Evolutionary conservation across 2,329 filamentous ascomycete species (phyloP).

Genomic region (Diaporthe ampelina): DNA sequence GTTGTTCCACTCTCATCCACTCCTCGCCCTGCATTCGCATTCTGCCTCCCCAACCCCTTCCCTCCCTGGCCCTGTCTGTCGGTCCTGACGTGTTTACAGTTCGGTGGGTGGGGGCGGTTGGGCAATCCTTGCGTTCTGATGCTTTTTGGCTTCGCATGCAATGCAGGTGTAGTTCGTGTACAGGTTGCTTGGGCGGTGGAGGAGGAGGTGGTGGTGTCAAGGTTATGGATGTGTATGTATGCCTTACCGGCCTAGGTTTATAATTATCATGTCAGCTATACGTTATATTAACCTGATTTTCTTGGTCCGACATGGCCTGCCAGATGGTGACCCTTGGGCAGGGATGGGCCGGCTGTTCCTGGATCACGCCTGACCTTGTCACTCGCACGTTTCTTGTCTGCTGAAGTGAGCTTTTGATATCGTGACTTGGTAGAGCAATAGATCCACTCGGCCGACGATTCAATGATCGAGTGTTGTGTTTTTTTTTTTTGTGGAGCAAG

Average conservation of each 20-base stretch:
- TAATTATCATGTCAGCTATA: neutral
- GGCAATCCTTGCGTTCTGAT: neutral
- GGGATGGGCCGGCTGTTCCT: neutral
- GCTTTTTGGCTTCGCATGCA: neutral
- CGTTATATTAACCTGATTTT: neutral
- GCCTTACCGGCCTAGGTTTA: conserved; percentile 2
- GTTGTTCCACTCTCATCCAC: too few species aligned
- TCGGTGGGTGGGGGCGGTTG: neutral
- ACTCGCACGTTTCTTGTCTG: neutral
- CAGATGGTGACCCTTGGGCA: too few species aligned
- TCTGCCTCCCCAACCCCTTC: too few species aligned
- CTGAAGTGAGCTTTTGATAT: neutral
- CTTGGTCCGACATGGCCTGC: neutral
- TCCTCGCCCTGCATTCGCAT: too few species aligned
- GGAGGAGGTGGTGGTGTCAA: too few species aligned
- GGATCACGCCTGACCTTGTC: neutral
- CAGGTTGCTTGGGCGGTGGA: neutral
- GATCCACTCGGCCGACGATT: neutral
- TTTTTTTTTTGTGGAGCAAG: neutral
- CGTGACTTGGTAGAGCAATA: too few species aligned
- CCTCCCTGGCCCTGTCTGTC: too few species aligned
- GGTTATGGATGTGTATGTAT: neutral
- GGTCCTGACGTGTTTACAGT: neutral
- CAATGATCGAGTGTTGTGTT: neutral
- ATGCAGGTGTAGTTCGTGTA: conserved; percentile 23